Evolutionary conservation across 2,329 filamentous ascomycete genomes (phyloP).

Genomic region (Lachnellula cervina): DNA sequence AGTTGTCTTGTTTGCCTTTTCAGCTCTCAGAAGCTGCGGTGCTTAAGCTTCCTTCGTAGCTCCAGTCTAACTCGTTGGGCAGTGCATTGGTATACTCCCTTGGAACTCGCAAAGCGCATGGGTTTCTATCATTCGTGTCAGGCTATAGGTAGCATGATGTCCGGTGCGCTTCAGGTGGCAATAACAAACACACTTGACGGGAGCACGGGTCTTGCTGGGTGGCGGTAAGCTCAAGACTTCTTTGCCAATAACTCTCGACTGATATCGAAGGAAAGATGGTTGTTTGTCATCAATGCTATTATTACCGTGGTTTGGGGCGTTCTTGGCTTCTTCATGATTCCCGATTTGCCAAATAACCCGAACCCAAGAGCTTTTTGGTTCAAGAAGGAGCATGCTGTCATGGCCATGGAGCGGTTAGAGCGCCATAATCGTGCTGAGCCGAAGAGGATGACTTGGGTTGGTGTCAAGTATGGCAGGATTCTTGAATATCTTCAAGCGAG

Average conservation of each 20-base stretch:
- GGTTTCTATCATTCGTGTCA: slow-evolving; percentile 17
- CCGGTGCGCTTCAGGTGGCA: slow-evolving; percentile 20
- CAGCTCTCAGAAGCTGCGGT: no score
- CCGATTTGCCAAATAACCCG: slow-evolving; percentile 25
- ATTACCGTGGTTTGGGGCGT: slow-evolving; percentile 29
- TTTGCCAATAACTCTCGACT: background rate
- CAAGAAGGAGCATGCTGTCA: slow-evolving; percentile 36
- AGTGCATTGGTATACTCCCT: slow-evolving; percentile 30
- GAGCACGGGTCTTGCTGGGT: slow-evolving; percentile 22
- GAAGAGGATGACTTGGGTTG: slow-evolving; percentile 41
- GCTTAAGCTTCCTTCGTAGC: no score
- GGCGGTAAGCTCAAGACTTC: slow-evolving; percentile 22
- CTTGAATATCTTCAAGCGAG: slow-evolving; percentile 7
- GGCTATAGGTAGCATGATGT: slow-evolving; percentile 17
- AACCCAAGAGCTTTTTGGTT: slow-evolving; percentile 41
- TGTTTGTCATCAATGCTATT: slow-evolving; percentile 40
- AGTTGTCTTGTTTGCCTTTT: slow-evolving; percentile 2
- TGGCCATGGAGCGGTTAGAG: slow-evolving; percentile 40
- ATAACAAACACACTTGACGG: slow-evolving; percentile 30
- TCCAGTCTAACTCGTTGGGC: slow-evolving; percentile 8
- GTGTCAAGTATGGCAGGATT: slow-evolving; percentile 19
- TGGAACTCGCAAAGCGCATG: slow-evolving; percentile 23
- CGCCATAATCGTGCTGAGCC: slow-evolving; percentile 42
- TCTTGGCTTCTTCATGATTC: slow-evolving; percentile 23
- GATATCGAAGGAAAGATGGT: slow-evolving; percentile 28